These are phyloP conservation scores for Eucalyptus leucophloia DNA, from an alignment of 345 rosid species.

Conservation along the genomic window DNA sequence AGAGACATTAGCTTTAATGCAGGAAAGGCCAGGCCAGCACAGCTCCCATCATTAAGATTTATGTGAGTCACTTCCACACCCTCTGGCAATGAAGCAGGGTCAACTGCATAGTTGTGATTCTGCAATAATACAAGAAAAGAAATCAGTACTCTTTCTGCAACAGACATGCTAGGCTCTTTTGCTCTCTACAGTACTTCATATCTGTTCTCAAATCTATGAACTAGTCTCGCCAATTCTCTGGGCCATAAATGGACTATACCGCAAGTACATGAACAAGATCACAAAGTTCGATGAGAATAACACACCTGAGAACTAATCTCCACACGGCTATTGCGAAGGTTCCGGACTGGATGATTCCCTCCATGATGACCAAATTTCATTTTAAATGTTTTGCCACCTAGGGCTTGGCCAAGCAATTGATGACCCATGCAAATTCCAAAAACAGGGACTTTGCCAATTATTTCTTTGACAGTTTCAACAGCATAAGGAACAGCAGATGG, in stretches of 20 bases:
- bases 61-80: constrained; percentile 90
- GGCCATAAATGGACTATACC: background rate
- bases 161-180: background rate
- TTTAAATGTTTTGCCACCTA: constrained; percentile 92
- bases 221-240: background rate
- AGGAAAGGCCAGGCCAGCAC: constrained; percentile 89
- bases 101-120: constrained; percentile 97
- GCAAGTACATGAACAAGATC: background rate
- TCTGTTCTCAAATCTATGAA: background rate
- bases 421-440: constrained; percentile 99
- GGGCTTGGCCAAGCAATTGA: constrained; percentile 91
- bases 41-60: constrained; percentile 92
- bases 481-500: constrained; percentile 98
- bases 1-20: constrained; percentile 72
- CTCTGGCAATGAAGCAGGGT: constrained; percentile 74
- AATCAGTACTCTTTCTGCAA: background rate
- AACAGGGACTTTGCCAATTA: constrained; percentile 81
- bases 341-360: constrained; percentile 89
- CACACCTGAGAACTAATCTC: constrained; percentile 93
- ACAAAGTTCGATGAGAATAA: background rate
- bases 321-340: constrained; percentile 53
- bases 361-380: constrained; percentile 99
- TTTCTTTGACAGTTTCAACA: constrained; percentile 71
- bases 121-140: constrained; percentile 12
- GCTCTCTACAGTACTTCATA: background rate